Conservation (phyloP, 495 filamentous ascomycete species). For the Penicillium turbatum region DNA sequence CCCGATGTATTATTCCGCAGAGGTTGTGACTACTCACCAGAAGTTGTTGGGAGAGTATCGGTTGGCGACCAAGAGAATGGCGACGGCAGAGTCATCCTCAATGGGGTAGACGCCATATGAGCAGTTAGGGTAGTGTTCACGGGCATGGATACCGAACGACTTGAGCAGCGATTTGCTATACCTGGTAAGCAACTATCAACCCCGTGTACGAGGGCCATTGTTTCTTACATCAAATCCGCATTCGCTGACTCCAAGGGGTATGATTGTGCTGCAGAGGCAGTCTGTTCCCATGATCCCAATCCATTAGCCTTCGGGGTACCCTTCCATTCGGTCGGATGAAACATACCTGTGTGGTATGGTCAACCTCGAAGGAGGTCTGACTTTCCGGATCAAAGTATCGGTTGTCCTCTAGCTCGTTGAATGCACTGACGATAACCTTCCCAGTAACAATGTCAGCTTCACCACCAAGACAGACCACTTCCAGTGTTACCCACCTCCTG, state of each 20-base stretch:
- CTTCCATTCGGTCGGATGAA: not conserved
- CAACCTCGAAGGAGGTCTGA: slow-evolving; percentile 78
- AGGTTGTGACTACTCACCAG: slow-evolving; percentile 56
- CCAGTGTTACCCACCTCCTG: slow-evolving; percentile 53
- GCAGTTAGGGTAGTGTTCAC: slow-evolving; percentile 84
- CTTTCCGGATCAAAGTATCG: slow-evolving; percentile 87
- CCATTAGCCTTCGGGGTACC: slow-evolving; percentile 7
- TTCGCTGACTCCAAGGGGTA: slow-evolving; percentile 76
- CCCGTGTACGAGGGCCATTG: not conserved
- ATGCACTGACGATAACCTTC: slow-evolving; percentile 80
- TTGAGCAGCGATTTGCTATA: slow-evolving; percentile 66
- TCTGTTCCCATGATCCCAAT: slow-evolving; percentile 42
- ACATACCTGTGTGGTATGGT: slow-evolving; percentile 73
- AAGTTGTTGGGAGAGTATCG: slow-evolving; percentile 98
- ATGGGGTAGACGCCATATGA: slow-evolving; percentile 75
- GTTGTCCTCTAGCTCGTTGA: slow-evolving; percentile 72
- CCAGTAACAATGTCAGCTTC: slow-evolving; percentile 14
- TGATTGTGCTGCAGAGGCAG: slow-evolving; percentile 77
- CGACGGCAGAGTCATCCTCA: slow-evolving; percentile 68
- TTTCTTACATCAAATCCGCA: slow-evolving; percentile 68
- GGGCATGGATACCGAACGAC: slow-evolving; percentile 67
- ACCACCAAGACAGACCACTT: not conserved
- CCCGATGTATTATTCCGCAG: not conserved
- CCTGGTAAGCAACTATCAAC: slow-evolving; percentile 4
- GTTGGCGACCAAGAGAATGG: slow-evolving; percentile 82